Base-by-base conservation (phyloP, 192 early-diverging fungal genomes). In the Umbelopsis vinacea region DNA sequence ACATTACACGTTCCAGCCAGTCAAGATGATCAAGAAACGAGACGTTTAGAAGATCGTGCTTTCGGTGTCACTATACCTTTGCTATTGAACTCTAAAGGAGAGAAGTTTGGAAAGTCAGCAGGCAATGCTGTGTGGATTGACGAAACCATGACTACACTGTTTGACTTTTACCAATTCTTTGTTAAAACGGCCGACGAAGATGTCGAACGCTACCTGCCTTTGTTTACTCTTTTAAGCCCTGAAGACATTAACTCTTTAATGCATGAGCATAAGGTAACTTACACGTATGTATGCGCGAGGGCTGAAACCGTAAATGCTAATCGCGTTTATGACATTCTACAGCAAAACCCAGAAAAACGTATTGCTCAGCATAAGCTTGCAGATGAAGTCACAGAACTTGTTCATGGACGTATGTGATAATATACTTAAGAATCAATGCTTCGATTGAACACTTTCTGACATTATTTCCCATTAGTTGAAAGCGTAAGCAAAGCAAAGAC, bases 61-160 rank as follows among this genome's bases (percentile, higher is more conserved):
- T 95, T 85, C 83, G 97, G 95, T 24, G 69, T 98, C 22, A 97
- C 95, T 0, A 88, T 97, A 45, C 95, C 93, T 17, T 79, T 98
- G 53, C 79, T 98, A 24, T 91, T 94, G 2, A 96, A 93, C 0
- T 82, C 95, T 2, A 89, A 87, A 2, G 97, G 97, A 8, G 95
- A 96, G 71, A 98, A 98, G 79, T 98, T 98, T 89, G 97, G 97
- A 22, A 98, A 98, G 79, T 94, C 92, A 38, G 95, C 93, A 21
- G 97, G 97, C 35, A 98, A 98, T 77, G 95, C 96, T 2, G 85
- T 98, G 15, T 98, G 97, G 97, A 80, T 98, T 71, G 93, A 96
- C 79, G 86, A 87, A 33, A 82, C 53, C 5, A 86, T 90, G 84
- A 89, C 93, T 0, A 93, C 93, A 23, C 72, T 87, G 5, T 98